Evolutionary conservation across 768 basidiomycete genomes (phyloP), one percentile per base, ranked within the genome.

Genomic region (Rhodotorula paludigena): DNA sequence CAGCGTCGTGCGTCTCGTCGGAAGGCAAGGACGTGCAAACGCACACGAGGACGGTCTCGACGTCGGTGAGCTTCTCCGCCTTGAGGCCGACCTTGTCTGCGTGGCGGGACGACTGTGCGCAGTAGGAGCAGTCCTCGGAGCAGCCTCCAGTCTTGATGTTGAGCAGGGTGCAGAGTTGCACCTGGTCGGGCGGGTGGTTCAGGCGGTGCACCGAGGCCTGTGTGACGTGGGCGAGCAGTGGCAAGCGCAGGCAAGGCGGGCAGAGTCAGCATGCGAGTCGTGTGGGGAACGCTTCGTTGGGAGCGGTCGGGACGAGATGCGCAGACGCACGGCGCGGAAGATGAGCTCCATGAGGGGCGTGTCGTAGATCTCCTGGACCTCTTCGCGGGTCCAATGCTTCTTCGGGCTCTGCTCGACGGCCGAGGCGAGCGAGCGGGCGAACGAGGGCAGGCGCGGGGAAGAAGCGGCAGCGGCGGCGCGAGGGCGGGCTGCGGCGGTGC

Each of bases 81-180:
- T 86, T 87, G 41, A 76, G 62, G 28, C 74, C 76, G 49, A 93
- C 97, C 15, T 88, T 81, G 4, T 92, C 93, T 32, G 87, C 83
- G 81, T 98, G 90, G 62, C 88, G 85, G n/a, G 91, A 90, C 3
- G 93, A 96, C 78, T 98, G 94, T 32, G 94, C 96, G 79, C 94
- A 98, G 80, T 98, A 98, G 57, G 91, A 92, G 81, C 94, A 98
- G 76, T 98, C 92, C 80, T 98, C 94, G 52, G 87, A 84, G 76
- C 94, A 98, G 63, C 94, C 94, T 41, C 94, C 94, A 90, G 92
- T 92, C 80, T 98, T 98, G 79, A 98, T 98, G 78, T 98, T 98
- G 89, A 98, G 92, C 38, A 98, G 83, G 8, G 94, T 98, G 75
- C 93, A 97, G 39, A 98, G 83, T 80, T 98, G 94, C 38, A 98